These are phyloP conservation scores for Yarrowia alimentaria DNA, from an alignment of 805 yeast species.

Conservation along the genomic window DNA sequence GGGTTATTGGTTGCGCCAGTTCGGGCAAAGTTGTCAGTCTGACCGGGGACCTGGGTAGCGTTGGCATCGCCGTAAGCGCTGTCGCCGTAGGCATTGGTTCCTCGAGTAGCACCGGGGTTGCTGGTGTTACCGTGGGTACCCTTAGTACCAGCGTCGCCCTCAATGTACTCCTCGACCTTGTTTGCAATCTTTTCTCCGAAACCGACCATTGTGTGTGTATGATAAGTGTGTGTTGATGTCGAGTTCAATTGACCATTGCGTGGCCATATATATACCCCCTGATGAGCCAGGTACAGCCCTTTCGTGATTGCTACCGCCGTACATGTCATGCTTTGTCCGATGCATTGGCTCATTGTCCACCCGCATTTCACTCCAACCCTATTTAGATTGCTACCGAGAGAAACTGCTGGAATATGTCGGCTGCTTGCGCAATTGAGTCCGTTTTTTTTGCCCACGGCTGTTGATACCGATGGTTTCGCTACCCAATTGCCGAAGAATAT, in stretches of 20 bases:
- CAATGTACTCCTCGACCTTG: constrained; percentile 17
- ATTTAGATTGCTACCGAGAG: constrained; percentile 19
- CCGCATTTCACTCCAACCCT: constrained; percentile 21
- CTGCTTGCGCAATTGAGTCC: too few species aligned
- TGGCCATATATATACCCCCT: constrained; percentile 2
- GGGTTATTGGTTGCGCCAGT: constrained; percentile 10
- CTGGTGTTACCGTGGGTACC: constrained; percentile 7
- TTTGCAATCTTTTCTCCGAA: constrained; percentile 3
- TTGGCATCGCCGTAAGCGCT: constrained; percentile 11
- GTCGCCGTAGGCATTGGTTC: constrained; percentile 9
- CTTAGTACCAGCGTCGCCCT: constrained; percentile 11
- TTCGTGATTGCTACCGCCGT: constrained; percentile 12
- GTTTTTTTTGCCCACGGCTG: too few species aligned
- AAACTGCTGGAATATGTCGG: too few species aligned
- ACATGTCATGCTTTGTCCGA: constrained; percentile 5
- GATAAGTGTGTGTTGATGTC: not conserved
- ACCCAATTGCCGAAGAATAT: too few species aligned
- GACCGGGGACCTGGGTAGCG: constrained; percentile 21
- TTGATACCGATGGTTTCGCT: too few species aligned
- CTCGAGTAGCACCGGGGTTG: constrained; percentile 10
- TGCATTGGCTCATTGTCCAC: constrained; percentile 22
- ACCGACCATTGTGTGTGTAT: not conserved
- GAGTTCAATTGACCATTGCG: not conserved
- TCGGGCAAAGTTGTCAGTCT: constrained; percentile 14
- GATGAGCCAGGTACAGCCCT: constrained; percentile 13